phyloP scores from a whole-genome alignment of 768 basidiomycete genomes.

The Dentipellis sp. region DNA sequence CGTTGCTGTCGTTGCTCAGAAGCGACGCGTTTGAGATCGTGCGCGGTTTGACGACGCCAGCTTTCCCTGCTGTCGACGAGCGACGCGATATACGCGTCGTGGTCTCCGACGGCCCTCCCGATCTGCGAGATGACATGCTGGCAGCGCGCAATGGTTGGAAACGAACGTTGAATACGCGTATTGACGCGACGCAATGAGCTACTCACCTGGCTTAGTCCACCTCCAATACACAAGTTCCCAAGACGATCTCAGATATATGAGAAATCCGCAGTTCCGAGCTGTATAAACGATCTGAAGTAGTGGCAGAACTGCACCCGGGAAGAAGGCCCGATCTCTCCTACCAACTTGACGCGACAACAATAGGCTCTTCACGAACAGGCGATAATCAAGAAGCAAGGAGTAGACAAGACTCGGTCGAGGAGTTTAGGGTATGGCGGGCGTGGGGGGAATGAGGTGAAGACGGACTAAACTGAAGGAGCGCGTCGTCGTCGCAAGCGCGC shows the following conservation, averaged over 20 bases:
- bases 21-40: conserved; percentile 42
- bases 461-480: no score
- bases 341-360: no score
- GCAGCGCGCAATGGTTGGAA: not conserved
- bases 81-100: conserved; percentile 44
- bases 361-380: no score
- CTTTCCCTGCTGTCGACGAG: conserved; percentile 30
- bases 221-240: not conserved
- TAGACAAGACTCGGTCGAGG: no score
- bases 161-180: not conserved
- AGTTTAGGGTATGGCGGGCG: no score
- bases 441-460: no score
- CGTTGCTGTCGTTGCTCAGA: conserved; percentile 27
- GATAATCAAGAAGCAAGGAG: no score
- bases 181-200: not conserved
- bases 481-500: not conserved
- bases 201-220: not conserved
- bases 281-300: not conserved
- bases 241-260: not conserved
- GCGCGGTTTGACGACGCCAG: conserved; percentile 39
- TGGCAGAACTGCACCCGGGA: not conserved
- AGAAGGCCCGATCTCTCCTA: not conserved
- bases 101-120: conserved; percentile 37
- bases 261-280: not conserved
- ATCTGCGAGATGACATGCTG: conserved; percentile 8